phyloP scores from a whole-genome alignment of 2,329 filamentous ascomycete genomes.

The Raffaelea deltoideospora region DNA sequence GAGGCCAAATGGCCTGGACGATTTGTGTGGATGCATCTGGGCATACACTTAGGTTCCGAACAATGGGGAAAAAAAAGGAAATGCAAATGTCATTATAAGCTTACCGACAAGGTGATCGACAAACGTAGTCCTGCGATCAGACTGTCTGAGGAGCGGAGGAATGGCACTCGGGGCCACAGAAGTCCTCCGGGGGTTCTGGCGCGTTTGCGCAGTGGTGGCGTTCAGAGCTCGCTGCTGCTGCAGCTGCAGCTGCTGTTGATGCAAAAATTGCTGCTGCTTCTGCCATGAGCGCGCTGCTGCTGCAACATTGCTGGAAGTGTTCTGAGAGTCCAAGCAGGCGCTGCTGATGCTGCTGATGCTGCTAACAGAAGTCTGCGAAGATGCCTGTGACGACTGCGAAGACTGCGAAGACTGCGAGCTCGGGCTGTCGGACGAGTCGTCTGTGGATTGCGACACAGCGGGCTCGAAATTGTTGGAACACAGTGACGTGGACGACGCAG shows the following conservation, averaged over 20 bases:
- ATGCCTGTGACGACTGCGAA: slow-evolving; percentile 12
- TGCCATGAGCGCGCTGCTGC: slow-evolving; percentile 6
- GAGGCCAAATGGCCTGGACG: slow-evolving; percentile 92
- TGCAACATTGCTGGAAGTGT: slow-evolving; percentile 1
- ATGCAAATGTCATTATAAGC: slow-evolving; percentile 19
- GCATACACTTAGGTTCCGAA: neutral
- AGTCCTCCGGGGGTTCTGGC: slow-evolving; percentile 48
- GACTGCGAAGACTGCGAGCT: slow-evolving; percentile 2
- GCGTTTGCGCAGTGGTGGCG: slow-evolving; percentile 30
- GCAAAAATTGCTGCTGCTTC: neutral
- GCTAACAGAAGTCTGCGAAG: slow-evolving; percentile 8
- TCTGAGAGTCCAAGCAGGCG: slow-evolving; percentile 3
- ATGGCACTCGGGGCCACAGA: slow-evolving; percentile 44
- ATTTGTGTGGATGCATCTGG: slow-evolving; percentile 94
- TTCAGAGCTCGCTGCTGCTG: neutral
- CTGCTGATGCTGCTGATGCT: slow-evolving; percentile 4
- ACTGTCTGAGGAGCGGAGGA: slow-evolving; percentile 68
- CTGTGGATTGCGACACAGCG: slow-evolving; percentile 4
- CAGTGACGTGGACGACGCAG: slow-evolving; percentile 60
- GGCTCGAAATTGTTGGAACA: slow-evolving; percentile 49
- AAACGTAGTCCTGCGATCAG: slow-evolving; percentile 85
- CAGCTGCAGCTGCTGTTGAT: slow-evolving; percentile 2
- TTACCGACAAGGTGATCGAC: slow-evolving; percentile 97
- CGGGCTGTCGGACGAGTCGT: slow-evolving; percentile 5
- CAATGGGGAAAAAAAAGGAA: neutral